Evolutionary conservation across 2,329 filamentous ascomycete genomes (phyloP).

Genomic region (Chaetomiaceae sp.): DNA sequence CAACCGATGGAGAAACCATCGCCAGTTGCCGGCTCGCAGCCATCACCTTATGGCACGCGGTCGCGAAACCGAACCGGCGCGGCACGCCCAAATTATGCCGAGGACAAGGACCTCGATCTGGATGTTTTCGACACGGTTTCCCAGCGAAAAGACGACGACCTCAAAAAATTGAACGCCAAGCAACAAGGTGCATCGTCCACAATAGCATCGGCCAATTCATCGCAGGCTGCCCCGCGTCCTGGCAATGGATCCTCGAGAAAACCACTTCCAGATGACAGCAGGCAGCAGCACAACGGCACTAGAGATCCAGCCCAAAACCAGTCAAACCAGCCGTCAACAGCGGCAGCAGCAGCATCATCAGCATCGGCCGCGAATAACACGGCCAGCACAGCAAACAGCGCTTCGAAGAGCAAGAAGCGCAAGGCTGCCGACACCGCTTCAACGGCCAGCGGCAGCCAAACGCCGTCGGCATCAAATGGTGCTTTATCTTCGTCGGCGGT

Average conservation of each 20-base stretch:
- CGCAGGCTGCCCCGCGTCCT: conserved; percentile 25
- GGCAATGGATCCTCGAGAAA: conserved; percentile 30
- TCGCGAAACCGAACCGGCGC: conserved; percentile 82
- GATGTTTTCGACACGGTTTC: conserved; percentile 70
- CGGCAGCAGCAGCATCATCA: conserved; percentile 7
- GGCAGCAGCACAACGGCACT: conserved; percentile 34
- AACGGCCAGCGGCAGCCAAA: conserved; percentile 28
- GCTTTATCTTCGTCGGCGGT: conserved; percentile 19
- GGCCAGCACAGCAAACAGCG: conserved; percentile 39
- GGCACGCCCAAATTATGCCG: conserved; percentile 88
- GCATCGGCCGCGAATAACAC: conserved; percentile 24
- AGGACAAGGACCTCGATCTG: conserved; percentile 85
- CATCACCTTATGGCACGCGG: conserved; percentile 82
- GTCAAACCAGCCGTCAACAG: background rate
- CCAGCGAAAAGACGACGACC: conserved; percentile 52
- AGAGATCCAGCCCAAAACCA: conserved; percentile 31
- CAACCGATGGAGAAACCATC: conserved; percentile 45
- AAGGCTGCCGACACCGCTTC: conserved; percentile 59
- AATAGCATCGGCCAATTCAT: conserved; percentile 18
- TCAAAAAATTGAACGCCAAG: conserved; percentile 51
- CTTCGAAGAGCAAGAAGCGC: conserved; percentile 70
- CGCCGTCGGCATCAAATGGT: conserved; percentile 20
- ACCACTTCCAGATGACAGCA: conserved; percentile 35
- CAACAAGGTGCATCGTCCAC: conserved; percentile 22
- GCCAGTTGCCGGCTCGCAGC: conserved; percentile 42